Base-by-base conservation (phyloP, 2,329 filamentous ascomycete genomes). In the Fusarium lateritium region DNA sequence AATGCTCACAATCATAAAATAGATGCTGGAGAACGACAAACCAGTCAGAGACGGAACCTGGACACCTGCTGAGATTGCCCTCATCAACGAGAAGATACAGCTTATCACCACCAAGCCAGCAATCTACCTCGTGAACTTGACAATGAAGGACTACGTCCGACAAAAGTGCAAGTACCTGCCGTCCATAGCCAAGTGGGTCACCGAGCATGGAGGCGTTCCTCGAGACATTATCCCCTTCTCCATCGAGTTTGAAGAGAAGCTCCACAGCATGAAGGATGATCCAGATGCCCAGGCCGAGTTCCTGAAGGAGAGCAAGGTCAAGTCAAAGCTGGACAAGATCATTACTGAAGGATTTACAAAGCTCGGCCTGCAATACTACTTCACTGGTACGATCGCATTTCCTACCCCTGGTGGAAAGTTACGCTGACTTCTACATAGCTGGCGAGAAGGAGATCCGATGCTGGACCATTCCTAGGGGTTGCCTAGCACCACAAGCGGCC, bases 101-200 rank as follows among this genome's bases (percentile, higher is more conserved):
- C 78, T 83, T 4, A 83, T 83, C 68, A 83, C 81, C 28, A 83
- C 81, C 15, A 83, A 83, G 73, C 81, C 81, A 13, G 73, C 73
- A 45, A 82, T 83, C 65, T 83, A 83, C 71, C 79, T 83, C 31
- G 80, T 83, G 54, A 83, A 83, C 70, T 58, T 83, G 55, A 81
- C 80, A 3, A 82, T 83, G 81, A 83, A 83, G 75, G 82, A 83
- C 63, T 83, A 83, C 72, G 75, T 83, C 26, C 69, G 82, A 36
- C 82, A 83, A 60, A 83, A 83, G 76, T 79, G 79, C 77, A 83
- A 83, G 73, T 83, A 83, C 47, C 78, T 83, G 19, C 79, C 80
- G 4, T 54, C 71, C 15, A 83, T 83, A n/a, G 79, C 79, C 43
- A 81, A 82, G 66, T 83, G 81, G 82, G 81, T 83, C 4, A 80